Base-by-base conservation (phyloP, 805 yeast genomes). In the Peterozyma toletana region DNA sequence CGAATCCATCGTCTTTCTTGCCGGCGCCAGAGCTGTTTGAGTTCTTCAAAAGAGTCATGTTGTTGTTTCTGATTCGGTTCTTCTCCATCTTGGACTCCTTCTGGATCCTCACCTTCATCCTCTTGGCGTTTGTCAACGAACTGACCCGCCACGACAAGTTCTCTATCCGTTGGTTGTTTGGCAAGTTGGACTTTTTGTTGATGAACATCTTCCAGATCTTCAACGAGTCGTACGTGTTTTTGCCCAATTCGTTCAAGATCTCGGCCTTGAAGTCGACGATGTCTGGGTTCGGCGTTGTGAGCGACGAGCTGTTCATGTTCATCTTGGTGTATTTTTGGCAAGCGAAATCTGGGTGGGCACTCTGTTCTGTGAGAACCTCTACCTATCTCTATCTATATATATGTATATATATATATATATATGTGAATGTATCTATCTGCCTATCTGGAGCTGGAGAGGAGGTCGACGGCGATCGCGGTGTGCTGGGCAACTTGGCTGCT, bases 101-200 rank as follows among this genome's bases (percentile, higher is more conserved):
- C 35, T 38, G n/a, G 50, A 38, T 6, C 30, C 18, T 18, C 21
- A 11, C 18, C n/a, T n/a, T 27, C 16, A 18, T 38, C 27, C 42
- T 44, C 41, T 36, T 37, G 13, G 27, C 11, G n/a, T 17, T 33
- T 6, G 33, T 9, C 21, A 41, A 14, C 3, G 49, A 44, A 46
- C 58, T 62, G 15, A 64, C 47, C 43, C 67, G 53, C 69, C 69
- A 64, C 2, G 66, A 55, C 16, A 64, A 48, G 44, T 64, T 63
- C 17, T 63, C 45, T 13, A 63, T 63, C 14, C 68, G 45, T 42
- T 60, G 56, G 37, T 62, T 61, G 45, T 59, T 63, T 10, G 67
- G 65, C 7, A 62, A 44, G 14, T 58, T 48, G 13, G 63, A 58
- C 39, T 62, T 62, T 39, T 58, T 60, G 45, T 57, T 58, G 46